These are phyloP conservation scores for Verbena officinalis DNA, from an alignment of 257 asterid species.

Conservation along the genomic window DNA sequence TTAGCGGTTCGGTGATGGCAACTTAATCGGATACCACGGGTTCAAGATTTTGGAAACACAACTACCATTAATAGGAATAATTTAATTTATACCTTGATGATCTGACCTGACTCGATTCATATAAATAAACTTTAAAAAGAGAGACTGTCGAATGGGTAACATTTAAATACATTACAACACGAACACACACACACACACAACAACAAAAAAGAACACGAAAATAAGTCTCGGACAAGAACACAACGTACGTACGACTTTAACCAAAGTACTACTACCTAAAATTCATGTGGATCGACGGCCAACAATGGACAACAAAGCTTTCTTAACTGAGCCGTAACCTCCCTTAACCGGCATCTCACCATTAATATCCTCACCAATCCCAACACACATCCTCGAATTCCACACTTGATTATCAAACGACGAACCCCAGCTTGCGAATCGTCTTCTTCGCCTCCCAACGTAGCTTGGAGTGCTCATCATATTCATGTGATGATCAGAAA, in stretches of 20 bases:
- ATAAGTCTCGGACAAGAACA: background rate
- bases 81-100: too few species aligned
- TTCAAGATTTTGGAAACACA: too few species aligned
- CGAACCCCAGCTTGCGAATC: slow-evolving; percentile 30
- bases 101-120: too few species aligned
- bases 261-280: background rate
- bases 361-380: background rate
- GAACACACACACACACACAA: background rate
- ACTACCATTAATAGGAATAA: too few species aligned
- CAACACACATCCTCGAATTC: background rate
- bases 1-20: too few species aligned
- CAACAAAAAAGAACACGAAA: too few species aligned
- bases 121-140: too few species aligned
- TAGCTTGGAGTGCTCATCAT: background rate
- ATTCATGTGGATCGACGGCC: slow-evolving; percentile 27
- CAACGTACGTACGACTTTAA: background rate
- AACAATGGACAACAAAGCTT: slow-evolving; percentile 20
- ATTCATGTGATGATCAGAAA: slow-evolving; percentile 13
- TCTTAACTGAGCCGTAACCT: slow-evolving; percentile 6
- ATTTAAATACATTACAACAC: background rate
- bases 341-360: background rate
- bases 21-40: too few species aligned
- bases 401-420: background rate
- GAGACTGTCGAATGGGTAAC: background rate
- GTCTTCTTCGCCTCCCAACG: background rate